These are phyloP conservation scores for Myotisia sp. DNA, from an alignment of 2,329 filamentous ascomycete species.

Conservation along the genomic window DNA sequence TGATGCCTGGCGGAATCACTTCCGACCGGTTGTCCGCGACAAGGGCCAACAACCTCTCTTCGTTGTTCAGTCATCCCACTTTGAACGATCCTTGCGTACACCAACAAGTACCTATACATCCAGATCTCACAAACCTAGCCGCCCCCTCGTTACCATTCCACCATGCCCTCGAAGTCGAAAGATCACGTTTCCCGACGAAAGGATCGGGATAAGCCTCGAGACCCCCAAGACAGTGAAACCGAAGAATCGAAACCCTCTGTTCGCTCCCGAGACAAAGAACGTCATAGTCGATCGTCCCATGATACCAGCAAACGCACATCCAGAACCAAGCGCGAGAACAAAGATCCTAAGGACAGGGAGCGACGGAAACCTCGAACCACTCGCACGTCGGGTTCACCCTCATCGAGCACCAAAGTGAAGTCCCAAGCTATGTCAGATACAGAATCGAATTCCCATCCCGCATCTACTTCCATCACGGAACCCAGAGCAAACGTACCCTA, in stretches of 20 bases:
- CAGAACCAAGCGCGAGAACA: constrained; percentile 12
- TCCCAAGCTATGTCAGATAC: constrained; percentile 10
- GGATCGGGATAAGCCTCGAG: constrained; percentile 16
- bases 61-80: too few species aligned
- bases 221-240: constrained; percentile 19
- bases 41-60: constrained; percentile 1
- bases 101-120: too few species aligned
- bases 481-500: constrained; percentile 50
- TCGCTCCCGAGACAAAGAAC: constrained; percentile 8
- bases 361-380: constrained; percentile 14
- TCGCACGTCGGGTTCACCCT: constrained; percentile 14
- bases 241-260: constrained; percentile 6
- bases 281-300: constrained; percentile 20
- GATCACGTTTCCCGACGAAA: constrained; percentile 24
- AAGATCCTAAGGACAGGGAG: constrained; percentile 19
- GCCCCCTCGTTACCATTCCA: constrained; percentile 10
- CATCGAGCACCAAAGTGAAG: constrained; percentile 10
- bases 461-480: constrained; percentile 25
- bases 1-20: constrained; percentile 7
- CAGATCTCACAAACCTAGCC: too few species aligned
- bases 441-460: constrained; percentile 5
- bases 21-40: constrained; percentile 7
- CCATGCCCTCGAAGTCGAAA: constrained; percentile 28
- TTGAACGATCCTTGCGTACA: too few species aligned
- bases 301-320: constrained; percentile 11